These are phyloP conservation scores for Eutrema japonicum DNA, from an alignment of 345 rosid genomes.

Conservation along the genomic window DNA sequence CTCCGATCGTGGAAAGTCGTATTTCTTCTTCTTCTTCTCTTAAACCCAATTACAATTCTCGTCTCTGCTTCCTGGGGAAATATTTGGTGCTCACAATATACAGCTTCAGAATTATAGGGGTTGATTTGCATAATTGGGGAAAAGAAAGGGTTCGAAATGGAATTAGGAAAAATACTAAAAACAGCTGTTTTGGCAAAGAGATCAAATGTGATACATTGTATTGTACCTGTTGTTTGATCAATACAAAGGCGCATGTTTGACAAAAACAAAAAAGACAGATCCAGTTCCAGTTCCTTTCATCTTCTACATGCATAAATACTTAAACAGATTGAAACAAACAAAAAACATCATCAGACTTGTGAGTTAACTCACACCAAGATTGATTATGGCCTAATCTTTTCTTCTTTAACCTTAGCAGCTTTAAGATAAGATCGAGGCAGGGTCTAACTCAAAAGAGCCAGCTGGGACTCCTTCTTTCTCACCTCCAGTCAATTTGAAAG, in stretches of 20 bases:
- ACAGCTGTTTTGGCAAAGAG: too few relatives aligned
- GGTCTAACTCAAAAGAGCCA: constrained; percentile 78
- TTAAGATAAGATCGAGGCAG: constrained; percentile 47
- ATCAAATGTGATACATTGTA: too few relatives aligned
- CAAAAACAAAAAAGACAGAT: too few relatives aligned
- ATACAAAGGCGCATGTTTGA: too few relatives aligned
- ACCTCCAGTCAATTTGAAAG: constrained; percentile 59
- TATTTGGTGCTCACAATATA: too few relatives aligned
- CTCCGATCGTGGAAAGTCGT: constrained; percentile 18
- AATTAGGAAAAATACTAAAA: too few relatives aligned
- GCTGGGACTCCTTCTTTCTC: constrained; percentile 68
- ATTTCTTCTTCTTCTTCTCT: not conserved
- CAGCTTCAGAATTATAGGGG: not conserved
- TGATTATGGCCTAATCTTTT: not conserved
- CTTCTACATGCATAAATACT: too few relatives aligned
- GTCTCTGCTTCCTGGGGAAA: not conserved
- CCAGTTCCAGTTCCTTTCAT: too few relatives aligned
- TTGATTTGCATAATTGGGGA: not conserved
- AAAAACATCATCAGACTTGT: not conserved
- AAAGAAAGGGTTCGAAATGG: not conserved
- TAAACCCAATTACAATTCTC: constrained; percentile 3
- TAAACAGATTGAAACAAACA: not conserved
- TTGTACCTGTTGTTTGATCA: too few relatives aligned
- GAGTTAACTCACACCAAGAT: not conserved
- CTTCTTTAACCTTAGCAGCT: not conserved